Evolutionary conservation across 1,284 basidiomycete genomes (phyloP).

Genomic region (Xanthoconium separans): DNA sequence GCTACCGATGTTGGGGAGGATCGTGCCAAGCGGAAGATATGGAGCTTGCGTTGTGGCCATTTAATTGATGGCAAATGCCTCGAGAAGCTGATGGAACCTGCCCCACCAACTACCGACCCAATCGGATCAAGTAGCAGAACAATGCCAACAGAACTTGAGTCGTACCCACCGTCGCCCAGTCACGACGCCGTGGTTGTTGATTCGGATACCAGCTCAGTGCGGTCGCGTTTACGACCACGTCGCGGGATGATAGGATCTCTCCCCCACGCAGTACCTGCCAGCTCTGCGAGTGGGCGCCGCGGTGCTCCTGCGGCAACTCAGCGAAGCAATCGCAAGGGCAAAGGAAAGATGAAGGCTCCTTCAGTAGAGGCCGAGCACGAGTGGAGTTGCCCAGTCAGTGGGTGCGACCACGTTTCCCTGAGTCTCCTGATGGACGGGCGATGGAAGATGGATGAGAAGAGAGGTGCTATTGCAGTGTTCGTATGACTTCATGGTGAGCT

Average conservation of each 20-base stretch:
- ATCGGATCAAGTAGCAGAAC: conserved; percentile 34
- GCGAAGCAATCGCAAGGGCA: conserved; percentile 36
- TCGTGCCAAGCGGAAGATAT: conserved; percentile 46
- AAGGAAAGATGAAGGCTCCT: conserved; percentile 37
- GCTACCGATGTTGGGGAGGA: conserved; percentile 37
- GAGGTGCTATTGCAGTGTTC: conserved; percentile 50
- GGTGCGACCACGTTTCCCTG: conserved; percentile 52
- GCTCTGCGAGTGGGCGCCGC: conserved; percentile 5
- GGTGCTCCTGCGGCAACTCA: neutral
- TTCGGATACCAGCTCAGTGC: conserved; percentile 37
- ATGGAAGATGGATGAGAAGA: conserved; percentile 46
- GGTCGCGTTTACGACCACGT: conserved; percentile 54
- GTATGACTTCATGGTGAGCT: conserved; percentile 32
- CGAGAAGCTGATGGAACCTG: conserved; percentile 52
- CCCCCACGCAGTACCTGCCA: conserved; percentile 5
- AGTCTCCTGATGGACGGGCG: conserved; percentile 54
- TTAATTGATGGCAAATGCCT: conserved; percentile 74
- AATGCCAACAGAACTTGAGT: conserved; percentile 1
- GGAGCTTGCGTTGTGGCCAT: conserved; percentile 73
- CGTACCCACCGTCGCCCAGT: conserved; percentile 2
- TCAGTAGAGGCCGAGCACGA: conserved; percentile 48
- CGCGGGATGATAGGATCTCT: conserved; percentile 19
- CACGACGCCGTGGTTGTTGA: conserved; percentile 30
- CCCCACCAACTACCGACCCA: conserved; percentile 10
- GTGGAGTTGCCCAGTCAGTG: conserved; percentile 64